Evolutionary conservation across 73 alveolate genomes (phyloP).

Genomic region (Effrenium voratum): DNA sequence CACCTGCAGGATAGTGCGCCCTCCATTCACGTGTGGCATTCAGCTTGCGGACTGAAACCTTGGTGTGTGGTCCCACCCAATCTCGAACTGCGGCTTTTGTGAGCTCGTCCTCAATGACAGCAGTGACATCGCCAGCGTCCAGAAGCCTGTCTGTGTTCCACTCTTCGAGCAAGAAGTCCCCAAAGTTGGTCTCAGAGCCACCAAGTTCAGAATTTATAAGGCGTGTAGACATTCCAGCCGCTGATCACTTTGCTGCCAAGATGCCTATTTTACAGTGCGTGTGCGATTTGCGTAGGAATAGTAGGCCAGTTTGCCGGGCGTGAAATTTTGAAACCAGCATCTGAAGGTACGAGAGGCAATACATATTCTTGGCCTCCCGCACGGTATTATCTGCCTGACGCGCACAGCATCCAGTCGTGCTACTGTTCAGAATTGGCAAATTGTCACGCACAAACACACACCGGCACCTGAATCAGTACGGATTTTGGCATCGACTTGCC

Average conservation of each 20-base stretch:
- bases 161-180: not conserved
- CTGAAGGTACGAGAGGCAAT: not conserved
- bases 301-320: not conserved
- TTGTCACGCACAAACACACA: too few species aligned
- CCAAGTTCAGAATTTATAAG: too few species aligned
- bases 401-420: too few species aligned
- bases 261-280: not conserved
- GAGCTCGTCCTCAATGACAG: not conserved
- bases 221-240: not conserved
- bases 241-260: not conserved
- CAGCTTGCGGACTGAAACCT: not conserved
- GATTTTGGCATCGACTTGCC: too few species aligned
- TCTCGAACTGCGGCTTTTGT: not conserved
- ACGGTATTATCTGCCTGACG: constrained; percentile 20
- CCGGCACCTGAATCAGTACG: too few species aligned
- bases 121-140: not conserved
- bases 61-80: not conserved
- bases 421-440: too few species aligned
- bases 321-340: not conserved
- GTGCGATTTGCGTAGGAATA: not conserved
- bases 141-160: not conserved
- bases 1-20: not conserved
- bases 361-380: not conserved
- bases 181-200: not conserved
- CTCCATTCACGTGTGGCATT: not conserved